phyloP scores from a whole-genome alignment of 805 yeast species.

The Scheffersomyces stipitis region DNA sequence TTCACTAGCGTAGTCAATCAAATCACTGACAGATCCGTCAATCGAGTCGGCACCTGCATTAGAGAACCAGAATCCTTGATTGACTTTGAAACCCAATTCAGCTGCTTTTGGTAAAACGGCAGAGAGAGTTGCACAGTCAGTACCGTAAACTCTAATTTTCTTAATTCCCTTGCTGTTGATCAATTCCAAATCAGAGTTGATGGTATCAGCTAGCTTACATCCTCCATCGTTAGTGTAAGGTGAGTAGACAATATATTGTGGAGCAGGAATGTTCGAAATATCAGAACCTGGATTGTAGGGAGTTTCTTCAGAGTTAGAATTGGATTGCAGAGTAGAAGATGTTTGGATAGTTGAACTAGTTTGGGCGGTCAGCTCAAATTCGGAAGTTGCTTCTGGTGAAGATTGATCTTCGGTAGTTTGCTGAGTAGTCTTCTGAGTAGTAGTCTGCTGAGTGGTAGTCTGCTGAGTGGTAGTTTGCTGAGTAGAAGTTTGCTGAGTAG shows the following conservation, averaged over 20 bases:
- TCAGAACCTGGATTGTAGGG: conserved; percentile 9
- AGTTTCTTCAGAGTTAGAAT: conserved; percentile 12
- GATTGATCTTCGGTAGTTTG: conserved; percentile 1
- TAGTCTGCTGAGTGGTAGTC: not conserved
- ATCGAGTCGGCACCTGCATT: conserved; percentile 55
- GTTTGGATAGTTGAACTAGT: conserved; percentile 13
- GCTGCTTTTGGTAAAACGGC: conserved; percentile 64
- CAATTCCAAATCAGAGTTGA: conserved; percentile 55
- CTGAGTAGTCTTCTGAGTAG: not conserved
- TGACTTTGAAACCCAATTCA: conserved; percentile 63
- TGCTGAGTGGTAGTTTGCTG: not conserved
- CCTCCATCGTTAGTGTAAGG: conserved; percentile 71
- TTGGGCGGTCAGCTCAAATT: not conserved
- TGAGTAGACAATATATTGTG: conserved; percentile 67
- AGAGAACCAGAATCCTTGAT: conserved; percentile 86
- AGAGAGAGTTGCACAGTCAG: conserved; percentile 73
- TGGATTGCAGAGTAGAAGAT: conserved; percentile 7
- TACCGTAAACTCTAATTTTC: conserved; percentile 77
- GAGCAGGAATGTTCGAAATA: conserved; percentile 34
- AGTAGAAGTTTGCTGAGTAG: not conserved
- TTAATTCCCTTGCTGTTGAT: conserved; percentile 63
- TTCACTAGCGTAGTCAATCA: conserved; percentile 50
- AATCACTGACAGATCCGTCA: conserved; percentile 53
- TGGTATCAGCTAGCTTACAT: conserved; percentile 61
- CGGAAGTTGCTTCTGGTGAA: too few relatives aligned